A percentile compares a stretch with the other conserved stretches of the same genome.
Evolutionary conservation across 306 rosid species (phyloP).

Genomic region (Inga oerstediana): DNA sequence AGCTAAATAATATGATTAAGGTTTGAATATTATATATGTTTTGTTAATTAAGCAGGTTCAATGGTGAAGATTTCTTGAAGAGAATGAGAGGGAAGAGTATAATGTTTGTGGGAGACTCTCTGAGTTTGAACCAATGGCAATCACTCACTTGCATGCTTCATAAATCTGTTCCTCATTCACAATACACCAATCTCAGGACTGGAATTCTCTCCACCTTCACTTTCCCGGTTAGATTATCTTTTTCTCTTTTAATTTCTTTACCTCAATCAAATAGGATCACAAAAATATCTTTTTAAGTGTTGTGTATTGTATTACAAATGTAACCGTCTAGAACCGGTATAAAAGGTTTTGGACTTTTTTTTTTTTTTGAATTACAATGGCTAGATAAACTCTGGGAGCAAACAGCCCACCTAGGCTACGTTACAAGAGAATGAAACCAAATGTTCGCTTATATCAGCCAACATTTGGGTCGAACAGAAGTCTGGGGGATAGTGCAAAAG

Average conservation of each 20-base stretch:
- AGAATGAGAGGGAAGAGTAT: constrained; percentile 52
- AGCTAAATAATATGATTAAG: not conserved
- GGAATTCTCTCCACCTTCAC: constrained; percentile 49
- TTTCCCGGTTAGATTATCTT: constrained; percentile 40
- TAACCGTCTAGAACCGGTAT: too few relatives aligned
- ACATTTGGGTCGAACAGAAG: too few relatives aligned
- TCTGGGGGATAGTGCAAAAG: too few relatives aligned
- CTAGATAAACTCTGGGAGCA: too few relatives aligned
- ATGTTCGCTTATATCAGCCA: too few relatives aligned
- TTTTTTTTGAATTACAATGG: too few relatives aligned
- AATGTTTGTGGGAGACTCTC: constrained; percentile 65
- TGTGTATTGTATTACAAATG: not conserved
- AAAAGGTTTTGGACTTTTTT: too few relatives aligned
- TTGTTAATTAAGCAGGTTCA: constrained; percentile 40
- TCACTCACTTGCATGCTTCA: constrained; percentile 66
- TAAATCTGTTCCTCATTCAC: constrained; percentile 37
- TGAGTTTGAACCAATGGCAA: constrained; percentile 76
- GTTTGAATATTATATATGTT: not conserved
- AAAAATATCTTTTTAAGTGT: not conserved
- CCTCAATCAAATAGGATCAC: not conserved
- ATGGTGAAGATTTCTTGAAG: constrained; percentile 52
- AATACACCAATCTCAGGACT: constrained; percentile 31
- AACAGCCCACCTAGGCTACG: too few relatives aligned
- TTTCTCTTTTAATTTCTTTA: not conserved
- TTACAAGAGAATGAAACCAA: too few relatives aligned